Evolutionary conservation across 495 filamentous ascomycete species (phyloP).

Genomic region (Aeminium ludgeri): DNA sequence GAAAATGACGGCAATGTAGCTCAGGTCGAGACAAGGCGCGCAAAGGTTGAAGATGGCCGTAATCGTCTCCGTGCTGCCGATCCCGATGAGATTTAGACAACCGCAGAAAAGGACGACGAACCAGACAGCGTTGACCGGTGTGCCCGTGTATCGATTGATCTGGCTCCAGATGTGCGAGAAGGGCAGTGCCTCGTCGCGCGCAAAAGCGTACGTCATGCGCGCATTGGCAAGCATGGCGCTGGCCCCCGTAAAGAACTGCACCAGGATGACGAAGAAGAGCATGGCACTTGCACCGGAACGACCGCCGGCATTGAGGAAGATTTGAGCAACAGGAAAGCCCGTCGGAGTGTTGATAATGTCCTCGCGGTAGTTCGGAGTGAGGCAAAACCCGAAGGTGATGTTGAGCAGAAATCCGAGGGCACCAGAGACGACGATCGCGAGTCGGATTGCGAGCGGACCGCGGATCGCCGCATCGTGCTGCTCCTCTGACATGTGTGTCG

Average conservation of each 20-base stretch:
- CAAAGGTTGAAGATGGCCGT: slow-evolving; percentile 56
- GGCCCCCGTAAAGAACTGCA: slow-evolving; percentile 57
- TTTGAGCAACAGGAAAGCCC: slow-evolving; percentile 51
- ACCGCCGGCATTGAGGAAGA: slow-evolving; percentile 53
- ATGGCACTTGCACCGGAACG: slow-evolving; percentile 42
- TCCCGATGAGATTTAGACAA: slow-evolving; percentile 47
- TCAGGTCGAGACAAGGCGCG: slow-evolving; percentile 50
- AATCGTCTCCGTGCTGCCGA: slow-evolving; percentile 49
- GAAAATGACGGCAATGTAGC: slow-evolving; percentile 52
- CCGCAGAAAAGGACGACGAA: slow-evolving; percentile 49
- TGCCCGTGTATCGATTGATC: slow-evolving; percentile 40
- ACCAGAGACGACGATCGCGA: slow-evolving; percentile 49
- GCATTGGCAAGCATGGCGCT: slow-evolving; percentile 56
- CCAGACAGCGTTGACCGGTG: slow-evolving; percentile 55
- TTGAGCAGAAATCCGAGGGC: slow-evolving; percentile 48
- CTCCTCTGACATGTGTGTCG: slow-evolving; percentile 62
- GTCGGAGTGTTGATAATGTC: slow-evolving; percentile 42
- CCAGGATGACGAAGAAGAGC: slow-evolving; percentile 53
- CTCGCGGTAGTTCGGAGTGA: slow-evolving; percentile 39
- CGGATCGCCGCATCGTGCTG: slow-evolving; percentile 52
- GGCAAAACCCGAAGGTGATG: slow-evolving; percentile 51
- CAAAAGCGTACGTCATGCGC: slow-evolving; percentile 57
- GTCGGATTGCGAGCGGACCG: slow-evolving; percentile 47
- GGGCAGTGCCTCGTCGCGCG: slow-evolving; percentile 50
- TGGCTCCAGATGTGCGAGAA: slow-evolving; percentile 47